Percentiles rank a stretch among this genome's conserved stretches.
Evolutionary conservation across 75 land plant genomes (phyloP).

Genomic region (Isoetes taiwanensis): DNA sequence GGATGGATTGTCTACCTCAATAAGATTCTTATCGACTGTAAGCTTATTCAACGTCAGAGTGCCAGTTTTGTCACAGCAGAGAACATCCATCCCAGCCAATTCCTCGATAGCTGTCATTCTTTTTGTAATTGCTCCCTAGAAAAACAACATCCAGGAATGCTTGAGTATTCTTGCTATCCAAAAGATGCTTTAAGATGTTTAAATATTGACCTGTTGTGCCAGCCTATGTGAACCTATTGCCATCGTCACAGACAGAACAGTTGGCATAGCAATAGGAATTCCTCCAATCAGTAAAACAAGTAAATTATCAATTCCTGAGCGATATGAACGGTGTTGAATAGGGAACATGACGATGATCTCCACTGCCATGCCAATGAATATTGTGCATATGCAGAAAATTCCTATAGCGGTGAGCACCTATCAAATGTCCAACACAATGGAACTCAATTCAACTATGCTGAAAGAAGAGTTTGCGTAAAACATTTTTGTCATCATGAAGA

Average conservation of each 20-base stretch:
- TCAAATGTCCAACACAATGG: neutral
- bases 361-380: conserved; percentile 44
- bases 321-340: conserved; percentile 41
- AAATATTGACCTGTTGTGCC: conserved; percentile 35
- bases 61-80: conserved; percentile 60
- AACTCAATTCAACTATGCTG: neutral
- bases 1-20: conserved; percentile 31
- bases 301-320: conserved; percentile 48
- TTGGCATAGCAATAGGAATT: conserved; percentile 79
- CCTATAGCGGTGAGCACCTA: conserved; percentile 70
- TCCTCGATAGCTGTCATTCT: conserved; percentile 64
- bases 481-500: neutral
- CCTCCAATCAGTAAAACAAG: conserved; percentile 70
- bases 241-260: conserved; percentile 70
- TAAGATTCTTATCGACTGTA: conserved; percentile 40
- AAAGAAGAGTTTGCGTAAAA: neutral
- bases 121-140: conserved; percentile 56
- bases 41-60: conserved; percentile 47
- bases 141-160: neutral
- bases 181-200: conserved; percentile 15
- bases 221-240: conserved; percentile 75
- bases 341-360: conserved; percentile 66
- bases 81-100: conserved; percentile 61
- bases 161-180: conserved; percentile 14
- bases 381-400: conserved; percentile 64